Conservation (phyloP, 257 asterid species). For the Handroanthus guayacan region DNA sequence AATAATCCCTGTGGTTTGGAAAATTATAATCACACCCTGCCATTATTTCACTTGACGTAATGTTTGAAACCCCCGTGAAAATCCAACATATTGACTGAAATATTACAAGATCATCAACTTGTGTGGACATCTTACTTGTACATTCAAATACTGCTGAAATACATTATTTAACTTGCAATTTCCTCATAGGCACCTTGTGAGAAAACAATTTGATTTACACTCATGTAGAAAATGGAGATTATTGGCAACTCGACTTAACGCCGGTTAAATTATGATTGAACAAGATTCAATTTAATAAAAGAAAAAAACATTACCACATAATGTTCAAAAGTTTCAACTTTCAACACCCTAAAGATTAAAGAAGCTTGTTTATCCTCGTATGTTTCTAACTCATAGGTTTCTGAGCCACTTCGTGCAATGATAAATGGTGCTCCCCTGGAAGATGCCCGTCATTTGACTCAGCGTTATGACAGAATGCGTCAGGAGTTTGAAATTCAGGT, state of each 20-base stretch:
- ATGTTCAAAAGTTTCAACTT: not conserved
- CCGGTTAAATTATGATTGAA: not conserved
- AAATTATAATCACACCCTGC: too few relatives aligned
- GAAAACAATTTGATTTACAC: not conserved
- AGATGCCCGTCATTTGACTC: conserved; percentile 97
- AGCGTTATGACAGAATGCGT: conserved; percentile 77
- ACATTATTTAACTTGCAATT: too few relatives aligned
- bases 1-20: too few relatives aligned
- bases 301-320: not conserved
- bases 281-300: not conserved
- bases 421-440: conserved; percentile 88
- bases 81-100: too few relatives aligned
- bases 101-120: too few relatives aligned
- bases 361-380: not conserved
- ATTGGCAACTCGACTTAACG: not conserved
- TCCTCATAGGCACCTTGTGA: not conserved
- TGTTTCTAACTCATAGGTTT: conserved; percentile 54
- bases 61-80: too few relatives aligned
- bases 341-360: not conserved
- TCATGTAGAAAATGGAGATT: not conserved
- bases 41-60: too few relatives aligned
- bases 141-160: too few relatives aligned
- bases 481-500: conserved; percentile 96
- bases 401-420: conserved; percentile 77
- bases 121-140: too few relatives aligned